Evolutionary conservation across 306 rosid species (phyloP), one percentile per base, ranked within the genome.

Genomic region (Alnus glutinosa): DNA sequence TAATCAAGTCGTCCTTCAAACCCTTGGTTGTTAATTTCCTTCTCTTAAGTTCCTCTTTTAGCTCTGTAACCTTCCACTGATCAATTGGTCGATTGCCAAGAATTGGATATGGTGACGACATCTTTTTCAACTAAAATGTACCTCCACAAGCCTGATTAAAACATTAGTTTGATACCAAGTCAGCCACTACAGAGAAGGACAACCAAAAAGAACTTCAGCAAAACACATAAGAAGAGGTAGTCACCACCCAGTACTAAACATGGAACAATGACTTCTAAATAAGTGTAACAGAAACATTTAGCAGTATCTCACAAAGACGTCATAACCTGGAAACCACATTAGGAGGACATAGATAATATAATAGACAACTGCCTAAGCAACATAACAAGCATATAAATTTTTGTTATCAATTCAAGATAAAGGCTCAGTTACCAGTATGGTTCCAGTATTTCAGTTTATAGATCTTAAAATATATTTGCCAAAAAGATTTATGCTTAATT

Each of bases 61-160:
- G 78, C 80, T 88, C 99, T 0, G 93, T 86, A 80, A 96, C 99
- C 89, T 83, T 96, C 99, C 96, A 96, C 77, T 91, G 98, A 77
- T 93, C 84, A 88, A 96, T 78, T 9, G 99, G 91, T 30, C 92
- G 88, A 80, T 90, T 86, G 69, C 89, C 94, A 46, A 93, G 90
- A 71, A 83, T 49, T 1, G 89, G 96, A 86, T 91, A 93, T 4
- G 79, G 82, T 12, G 98, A 87, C 4, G 98, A 85, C 99, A 96
- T 96, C 75, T 71, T 86, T 36, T 70, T 83, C 76, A 66, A 81
- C 77, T 67, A 76, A 74, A 86, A 77, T 77, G 72, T 79, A 78
- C 89, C 85, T 79, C 75, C 76, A 76, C 71, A 42, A 83, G 79
- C 88, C 90, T 87, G 84, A 16, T 49, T 11, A 9, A 66, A 85